Conservation (phyloP, 768 basidiomycete genomes). For the Rhizopogon salebrosus region DNA sequence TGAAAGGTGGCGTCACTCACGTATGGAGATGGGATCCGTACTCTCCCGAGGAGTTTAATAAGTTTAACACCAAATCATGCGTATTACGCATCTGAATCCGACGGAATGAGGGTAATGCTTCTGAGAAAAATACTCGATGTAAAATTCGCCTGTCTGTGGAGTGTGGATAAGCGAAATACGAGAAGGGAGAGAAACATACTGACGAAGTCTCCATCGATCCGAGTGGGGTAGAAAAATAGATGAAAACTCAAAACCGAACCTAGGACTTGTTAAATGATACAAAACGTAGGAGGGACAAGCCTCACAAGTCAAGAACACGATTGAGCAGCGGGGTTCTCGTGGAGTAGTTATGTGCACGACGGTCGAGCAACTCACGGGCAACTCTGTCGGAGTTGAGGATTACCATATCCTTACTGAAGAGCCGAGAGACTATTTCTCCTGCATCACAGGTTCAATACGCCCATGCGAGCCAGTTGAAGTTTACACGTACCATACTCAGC, state of each 20-base stretch:
- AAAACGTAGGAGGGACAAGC: neutral
- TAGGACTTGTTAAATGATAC: slow-evolving; percentile 2
- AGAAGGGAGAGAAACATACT: neutral
- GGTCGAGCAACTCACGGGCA: slow-evolving; percentile 18
- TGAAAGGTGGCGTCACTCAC: slow-evolving; percentile 19
- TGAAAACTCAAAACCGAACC: slow-evolving; percentile 20
- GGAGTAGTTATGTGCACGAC: slow-evolving; percentile 21
- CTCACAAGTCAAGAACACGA: slow-evolving; percentile 16
- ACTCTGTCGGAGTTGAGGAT: slow-evolving; percentile 22
- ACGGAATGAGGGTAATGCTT: slow-evolving; percentile 21
- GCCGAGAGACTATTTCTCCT: slow-evolving; percentile 18
- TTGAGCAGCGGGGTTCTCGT: slow-evolving; percentile 14
- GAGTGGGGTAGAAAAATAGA: slow-evolving; percentile 23
- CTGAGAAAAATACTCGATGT: slow-evolving; percentile 31
- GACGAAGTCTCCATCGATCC: slow-evolving; percentile 21
- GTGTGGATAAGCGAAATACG: neutral
- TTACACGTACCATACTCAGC: slow-evolving; percentile 13
- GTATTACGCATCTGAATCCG: slow-evolving; percentile 31
- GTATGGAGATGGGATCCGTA: too few relatives aligned
- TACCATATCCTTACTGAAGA: slow-evolving; percentile 19
- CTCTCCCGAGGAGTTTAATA: slow-evolving; percentile 19
- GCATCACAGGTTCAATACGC: neutral
- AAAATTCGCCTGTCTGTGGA: slow-evolving; percentile 21
- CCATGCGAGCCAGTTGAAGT: neutral
- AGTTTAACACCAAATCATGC: slow-evolving; percentile 22